These are phyloP conservation scores for Helminthosporium solani DNA, from an alignment of 2,329 filamentous ascomycete genomes.

Conservation along the genomic window DNA sequence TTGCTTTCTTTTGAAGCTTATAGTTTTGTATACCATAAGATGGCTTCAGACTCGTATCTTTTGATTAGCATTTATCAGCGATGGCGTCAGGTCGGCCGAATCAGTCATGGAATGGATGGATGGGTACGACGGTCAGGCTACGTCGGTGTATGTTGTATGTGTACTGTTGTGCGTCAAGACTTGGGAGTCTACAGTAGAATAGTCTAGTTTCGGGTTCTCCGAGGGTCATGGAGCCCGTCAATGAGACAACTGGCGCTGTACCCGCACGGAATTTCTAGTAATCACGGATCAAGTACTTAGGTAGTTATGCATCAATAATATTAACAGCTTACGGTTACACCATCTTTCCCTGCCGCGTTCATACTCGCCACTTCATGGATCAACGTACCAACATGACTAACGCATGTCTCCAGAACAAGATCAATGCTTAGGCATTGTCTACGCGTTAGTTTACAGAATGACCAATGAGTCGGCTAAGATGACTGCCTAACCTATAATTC, in stretches of 20 bases:
- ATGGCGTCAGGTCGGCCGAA: constrained; percentile 13
- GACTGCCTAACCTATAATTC: no score
- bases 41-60: neutral
- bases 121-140: neutral
- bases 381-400: neutral
- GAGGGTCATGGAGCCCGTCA: no score
- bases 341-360: no score
- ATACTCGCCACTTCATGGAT: no score
- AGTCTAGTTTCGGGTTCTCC: no score
- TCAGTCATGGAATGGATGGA: neutral
- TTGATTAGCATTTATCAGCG: constrained; percentile 24
- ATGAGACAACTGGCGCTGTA: no score
- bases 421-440: neutral
- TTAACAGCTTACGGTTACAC: no score
- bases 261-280: no score
- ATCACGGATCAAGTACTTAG: no score
- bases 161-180: neutral
- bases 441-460: neutral
- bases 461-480: no score
- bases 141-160: neutral
- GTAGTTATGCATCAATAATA: no score
- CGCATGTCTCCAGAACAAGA: neutral
- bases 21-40: neutral
- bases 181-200: no score
- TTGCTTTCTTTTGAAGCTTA: neutral